Evolutionary conservation across 108 stramenopile species (phyloP).

Genomic region (Skeletonema grethae): DNA sequence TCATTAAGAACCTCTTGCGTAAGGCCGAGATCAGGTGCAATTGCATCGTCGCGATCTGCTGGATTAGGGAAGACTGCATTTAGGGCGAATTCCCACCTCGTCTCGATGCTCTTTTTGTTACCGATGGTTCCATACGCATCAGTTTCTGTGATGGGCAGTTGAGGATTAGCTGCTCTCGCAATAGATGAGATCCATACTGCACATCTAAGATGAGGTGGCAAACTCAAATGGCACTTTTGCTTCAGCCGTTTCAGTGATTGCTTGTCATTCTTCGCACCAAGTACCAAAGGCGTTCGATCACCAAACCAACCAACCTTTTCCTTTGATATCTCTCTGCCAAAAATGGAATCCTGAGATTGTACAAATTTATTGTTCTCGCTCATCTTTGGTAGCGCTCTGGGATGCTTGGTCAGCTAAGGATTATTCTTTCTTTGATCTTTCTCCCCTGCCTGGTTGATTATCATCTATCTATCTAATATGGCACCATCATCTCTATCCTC

Average conservation of each 20-base stretch:
- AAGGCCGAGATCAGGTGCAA: conserved; percentile 46
- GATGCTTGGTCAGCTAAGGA: too few species aligned
- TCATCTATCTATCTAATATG: too few species aligned
- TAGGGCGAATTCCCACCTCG: conserved; percentile 50
- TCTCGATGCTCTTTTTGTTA: conserved; percentile 42
- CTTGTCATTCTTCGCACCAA: conserved; percentile 19
- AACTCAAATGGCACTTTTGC: conserved; percentile 56
- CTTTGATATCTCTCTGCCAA: conserved; percentile 14
- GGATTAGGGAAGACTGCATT: conserved; percentile 37
- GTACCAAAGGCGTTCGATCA: conserved; percentile 11
- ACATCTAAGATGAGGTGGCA: conserved; percentile 81
- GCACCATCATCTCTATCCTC: too few species aligned
- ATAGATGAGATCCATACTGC: conserved; percentile 86
- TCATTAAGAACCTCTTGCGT: conserved; percentile 26
- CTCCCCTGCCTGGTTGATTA: too few species aligned
- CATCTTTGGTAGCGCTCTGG: not conserved
- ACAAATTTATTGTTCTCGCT: conserved; percentile 12
- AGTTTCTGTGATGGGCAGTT: conserved; percentile 45
- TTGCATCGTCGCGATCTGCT: conserved; percentile 31
- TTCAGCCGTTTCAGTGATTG: conserved; percentile 45
- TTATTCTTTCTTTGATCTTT: too few species aligned
- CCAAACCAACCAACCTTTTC: conserved; percentile 9
- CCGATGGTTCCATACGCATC: conserved; percentile 72
- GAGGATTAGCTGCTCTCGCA: conserved; percentile 58
- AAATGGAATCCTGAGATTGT: conserved; percentile 29